Percentiles rank a stretch among this genome's conserved stretches.
Conservation (phyloP, 306 rosid genomes). For the Rubus parviflorus region DNA sequence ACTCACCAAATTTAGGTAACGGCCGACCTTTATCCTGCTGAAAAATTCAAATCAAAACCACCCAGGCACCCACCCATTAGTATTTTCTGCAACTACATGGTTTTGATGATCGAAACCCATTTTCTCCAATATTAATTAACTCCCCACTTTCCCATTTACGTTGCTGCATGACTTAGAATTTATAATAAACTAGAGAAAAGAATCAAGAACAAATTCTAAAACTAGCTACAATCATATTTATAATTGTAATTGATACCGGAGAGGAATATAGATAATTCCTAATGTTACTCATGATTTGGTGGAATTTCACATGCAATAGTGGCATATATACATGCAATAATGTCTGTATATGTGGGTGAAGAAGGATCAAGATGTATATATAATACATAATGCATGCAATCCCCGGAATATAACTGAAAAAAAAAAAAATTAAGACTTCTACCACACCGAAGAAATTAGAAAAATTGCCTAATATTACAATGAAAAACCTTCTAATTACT, state of each 20-base stretch:
- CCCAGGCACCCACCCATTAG: background rate
- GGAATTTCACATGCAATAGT: background rate
- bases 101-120: background rate
- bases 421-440: too few relatives aligned
- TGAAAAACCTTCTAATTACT: background rate
- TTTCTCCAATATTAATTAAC: background rate
- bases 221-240: too few relatives aligned
- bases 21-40: slow-evolving; percentile 65
- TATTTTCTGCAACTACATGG: background rate
- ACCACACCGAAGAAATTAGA: too few relatives aligned
- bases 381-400: background rate
- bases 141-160: too few relatives aligned
- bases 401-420: background rate
- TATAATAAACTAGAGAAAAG: background rate
- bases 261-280: background rate
- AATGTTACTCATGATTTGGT: background rate
- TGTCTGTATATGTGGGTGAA: background rate
- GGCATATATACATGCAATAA: background rate
- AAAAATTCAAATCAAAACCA: background rate
- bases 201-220: background rate
- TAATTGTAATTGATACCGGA: background rate
- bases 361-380: background rate
- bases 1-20: slow-evolving; percentile 86
- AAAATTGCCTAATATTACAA: background rate
- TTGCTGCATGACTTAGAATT: too few relatives aligned